phyloP scores from a whole-genome alignment of 768 basidiomycete genomes.

The Chalciporus piperatus region DNA sequence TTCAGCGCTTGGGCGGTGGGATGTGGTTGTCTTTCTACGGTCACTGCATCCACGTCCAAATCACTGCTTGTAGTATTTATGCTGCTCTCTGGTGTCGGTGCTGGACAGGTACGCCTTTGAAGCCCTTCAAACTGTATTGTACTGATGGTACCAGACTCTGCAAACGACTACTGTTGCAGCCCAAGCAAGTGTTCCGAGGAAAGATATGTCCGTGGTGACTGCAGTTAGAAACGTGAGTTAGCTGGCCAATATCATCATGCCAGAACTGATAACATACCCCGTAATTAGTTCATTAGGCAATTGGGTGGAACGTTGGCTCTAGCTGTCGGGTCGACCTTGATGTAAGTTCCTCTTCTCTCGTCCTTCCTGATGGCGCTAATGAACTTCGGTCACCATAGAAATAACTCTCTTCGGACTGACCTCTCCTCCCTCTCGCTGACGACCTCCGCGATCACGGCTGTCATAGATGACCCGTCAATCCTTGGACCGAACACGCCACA shows the following conservation, averaged over 20 bases:
- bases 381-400: conserved; percentile 21
- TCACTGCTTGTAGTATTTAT: conserved; percentile 58
- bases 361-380: neutral
- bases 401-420: conserved; percentile 45
- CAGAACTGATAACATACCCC: neutral
- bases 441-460: conserved; percentile 34
- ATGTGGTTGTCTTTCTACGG: conserved; percentile 66
- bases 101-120: conserved; percentile 47
- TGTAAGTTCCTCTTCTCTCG: conserved; percentile 33
- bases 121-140: too few relatives aligned
- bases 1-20: conserved; percentile 70
- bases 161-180: conserved; percentile 69
- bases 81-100: conserved; percentile 57
- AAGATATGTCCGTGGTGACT: conserved; percentile 77
- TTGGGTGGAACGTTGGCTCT: conserved; percentile 70
- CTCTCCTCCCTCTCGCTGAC: conserved; percentile 41
- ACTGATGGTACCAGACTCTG: conserved; percentile 38
- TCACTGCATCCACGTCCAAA: conserved; percentile 46
- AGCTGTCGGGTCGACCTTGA: conserved; percentile 58
- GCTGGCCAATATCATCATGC: neutral
- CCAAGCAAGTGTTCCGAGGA: conserved; percentile 66
- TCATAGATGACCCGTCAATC: conserved; percentile 49
- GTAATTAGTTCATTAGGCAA: conserved; percentile 56
- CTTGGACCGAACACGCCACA: conserved; percentile 32
- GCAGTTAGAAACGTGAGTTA: conserved; percentile 55